phyloP scores from a whole-genome alignment of 176 grass and related monocot genomes.

The Cenchrus purpureus region DNA sequence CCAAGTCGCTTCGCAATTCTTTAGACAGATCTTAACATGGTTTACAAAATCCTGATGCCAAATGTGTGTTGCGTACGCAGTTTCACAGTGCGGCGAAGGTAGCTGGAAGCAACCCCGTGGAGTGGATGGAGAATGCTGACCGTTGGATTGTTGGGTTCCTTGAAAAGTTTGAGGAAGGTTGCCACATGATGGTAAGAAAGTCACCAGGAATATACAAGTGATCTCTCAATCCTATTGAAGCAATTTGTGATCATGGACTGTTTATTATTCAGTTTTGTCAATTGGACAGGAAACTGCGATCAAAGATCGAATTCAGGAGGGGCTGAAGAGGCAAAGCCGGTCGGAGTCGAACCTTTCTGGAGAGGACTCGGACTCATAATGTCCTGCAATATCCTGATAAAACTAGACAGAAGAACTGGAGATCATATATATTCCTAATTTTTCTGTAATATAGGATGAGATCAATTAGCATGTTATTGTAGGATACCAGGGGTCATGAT shows the following conservation, averaged over 20 bases:
- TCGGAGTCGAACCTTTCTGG: conserved; percentile 41
- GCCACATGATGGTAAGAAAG: conserved; percentile 83
- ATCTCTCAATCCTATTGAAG: neutral
- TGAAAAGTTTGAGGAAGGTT: conserved; percentile 91
- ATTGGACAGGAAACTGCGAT: conserved; percentile 62
- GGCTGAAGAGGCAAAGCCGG: conserved; percentile 61
- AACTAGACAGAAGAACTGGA: conserved; percentile 15
- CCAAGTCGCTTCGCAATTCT: conserved; percentile 10
- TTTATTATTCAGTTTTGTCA: conserved; percentile 20
- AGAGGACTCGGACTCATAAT: conserved; percentile 36
- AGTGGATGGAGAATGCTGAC: conserved; percentile 92
- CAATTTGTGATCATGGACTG: neutral
- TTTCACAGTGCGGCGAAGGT: conserved; percentile 51
- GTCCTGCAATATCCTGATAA: neutral
- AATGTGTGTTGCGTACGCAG: conserved; percentile 19
- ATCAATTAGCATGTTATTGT: conserved; percentile 44
- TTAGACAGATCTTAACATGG: conserved; percentile 18
- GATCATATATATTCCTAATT: conserved; percentile 9
- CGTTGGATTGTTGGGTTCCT: conserved; percentile 90
- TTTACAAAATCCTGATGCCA: conserved; percentile 8
- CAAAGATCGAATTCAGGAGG: conserved; percentile 73
- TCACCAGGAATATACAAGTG: neutral
- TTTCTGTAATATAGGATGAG: conserved; percentile 29
- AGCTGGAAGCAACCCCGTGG: conserved; percentile 70
- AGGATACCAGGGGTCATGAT: conserved; percentile 22